phyloP scores from a whole-genome alignment of 495 filamentous ascomycete genomes.

The Choiromyces venosus region DNA sequence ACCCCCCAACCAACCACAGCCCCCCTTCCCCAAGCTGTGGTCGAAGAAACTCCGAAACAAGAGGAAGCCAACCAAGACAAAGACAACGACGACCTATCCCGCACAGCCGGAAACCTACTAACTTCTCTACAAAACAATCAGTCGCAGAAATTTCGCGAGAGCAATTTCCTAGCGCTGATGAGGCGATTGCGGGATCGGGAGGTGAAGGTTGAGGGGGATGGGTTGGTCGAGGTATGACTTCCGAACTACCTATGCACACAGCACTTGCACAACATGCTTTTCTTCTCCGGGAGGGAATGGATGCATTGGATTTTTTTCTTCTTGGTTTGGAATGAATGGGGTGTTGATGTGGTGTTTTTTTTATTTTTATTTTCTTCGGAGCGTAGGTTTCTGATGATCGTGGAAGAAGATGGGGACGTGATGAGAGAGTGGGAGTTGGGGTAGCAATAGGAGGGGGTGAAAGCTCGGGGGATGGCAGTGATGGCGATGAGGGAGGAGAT shows the following conservation, averaged over 20 bases:
- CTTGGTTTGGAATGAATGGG: slow-evolving; percentile 23
- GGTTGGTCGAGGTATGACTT: slow-evolving; percentile 34
- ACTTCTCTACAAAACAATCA: slow-evolving; percentile 63
- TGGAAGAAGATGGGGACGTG: slow-evolving; percentile 42
- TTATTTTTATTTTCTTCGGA: slow-evolving; percentile 13
- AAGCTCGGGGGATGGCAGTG: slow-evolving; percentile 18
- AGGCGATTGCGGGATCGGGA: slow-evolving; percentile 45
- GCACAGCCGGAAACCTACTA: slow-evolving; percentile 65
- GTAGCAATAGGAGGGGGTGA: slow-evolving; percentile 74
- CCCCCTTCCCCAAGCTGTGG: not conserved
- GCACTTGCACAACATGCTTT: slow-evolving; percentile 6
- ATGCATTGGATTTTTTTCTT: not conserved
- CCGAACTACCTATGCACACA: not conserved
- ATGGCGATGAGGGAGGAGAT: not conserved
- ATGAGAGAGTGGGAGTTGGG: slow-evolving; percentile 78
- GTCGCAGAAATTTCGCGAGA: slow-evolving; percentile 69
- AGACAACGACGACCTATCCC: slow-evolving; percentile 57
- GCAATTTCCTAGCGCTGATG: slow-evolving; percentile 73
- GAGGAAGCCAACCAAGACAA: slow-evolving; percentile 45
- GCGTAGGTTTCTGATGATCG: slow-evolving; percentile 8
- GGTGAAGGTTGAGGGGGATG: slow-evolving; percentile 38
- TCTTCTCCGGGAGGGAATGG: not conserved
- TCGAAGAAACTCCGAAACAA: slow-evolving; percentile 48
- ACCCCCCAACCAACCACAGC: not conserved
- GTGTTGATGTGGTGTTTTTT: slow-evolving; percentile 10